Conservation (phyloP, 2,329 filamentous ascomycete genomes). For the Pseudogymnoascus sp. region DNA sequence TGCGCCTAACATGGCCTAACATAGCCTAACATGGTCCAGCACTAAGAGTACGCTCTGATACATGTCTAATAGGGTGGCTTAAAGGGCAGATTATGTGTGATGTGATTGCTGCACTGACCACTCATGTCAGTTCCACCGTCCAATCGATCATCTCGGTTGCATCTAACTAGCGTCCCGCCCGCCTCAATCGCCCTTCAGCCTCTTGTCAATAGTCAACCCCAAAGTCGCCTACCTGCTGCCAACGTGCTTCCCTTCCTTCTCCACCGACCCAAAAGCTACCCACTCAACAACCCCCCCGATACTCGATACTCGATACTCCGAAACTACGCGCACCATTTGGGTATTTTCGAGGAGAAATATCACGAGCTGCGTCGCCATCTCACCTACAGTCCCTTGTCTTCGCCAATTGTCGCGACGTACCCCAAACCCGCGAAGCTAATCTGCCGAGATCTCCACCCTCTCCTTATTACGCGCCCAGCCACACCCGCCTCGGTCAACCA, state of each 20-base stretch:
- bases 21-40: neutral
- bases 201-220: conserved; percentile 6
- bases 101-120: conserved; percentile 10
- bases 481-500: conserved; percentile 6
- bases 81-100: conserved; percentile 4
- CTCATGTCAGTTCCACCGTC: conserved; percentile 3
- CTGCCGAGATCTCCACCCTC: conserved; percentile 6
- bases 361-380: neutral
- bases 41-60: neutral
- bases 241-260: conserved; percentile 4
- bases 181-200: conserved; percentile 10
- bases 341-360: neutral
- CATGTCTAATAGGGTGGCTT: conserved; percentile 2
- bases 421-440: conserved; percentile 2
- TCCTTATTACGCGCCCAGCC: conserved; percentile 11
- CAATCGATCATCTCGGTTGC: conserved; percentile 12
- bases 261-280: neutral
- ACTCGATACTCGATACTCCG: neutral
- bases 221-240: neutral
- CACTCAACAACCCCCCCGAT: neutral
- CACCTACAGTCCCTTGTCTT: neutral
- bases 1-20: neutral
- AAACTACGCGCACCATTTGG: neutral
- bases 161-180: conserved; percentile 7
- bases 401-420: conserved; percentile 3